phyloP scores from a whole-genome alignment of 2,329 filamentous ascomycete species.

The Leptographium lundbergii region DNA sequence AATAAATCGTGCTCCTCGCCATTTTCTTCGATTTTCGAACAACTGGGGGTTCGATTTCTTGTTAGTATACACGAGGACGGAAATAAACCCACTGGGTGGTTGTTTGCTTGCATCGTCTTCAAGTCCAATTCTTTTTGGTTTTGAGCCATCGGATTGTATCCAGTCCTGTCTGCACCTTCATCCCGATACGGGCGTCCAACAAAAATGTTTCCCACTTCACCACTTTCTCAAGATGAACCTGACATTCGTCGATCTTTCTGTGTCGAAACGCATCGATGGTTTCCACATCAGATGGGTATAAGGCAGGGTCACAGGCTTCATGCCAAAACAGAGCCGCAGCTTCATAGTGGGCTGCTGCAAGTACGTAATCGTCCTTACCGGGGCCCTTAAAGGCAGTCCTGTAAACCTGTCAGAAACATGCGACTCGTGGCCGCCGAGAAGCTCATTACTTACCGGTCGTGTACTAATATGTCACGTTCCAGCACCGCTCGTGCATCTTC shows the following conservation, averaged over 20 bases:
- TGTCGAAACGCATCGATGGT: conserved; percentile 24
- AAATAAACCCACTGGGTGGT: too few species aligned
- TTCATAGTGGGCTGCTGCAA: conserved; percentile 73
- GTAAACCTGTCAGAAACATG: conserved; percentile 6
- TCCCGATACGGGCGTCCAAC: conserved; percentile 60
- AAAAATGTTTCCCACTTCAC: conserved; percentile 60
- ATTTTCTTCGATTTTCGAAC: too few species aligned
- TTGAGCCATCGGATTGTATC: conserved; percentile 49
- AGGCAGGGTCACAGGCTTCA: conserved; percentile 37
- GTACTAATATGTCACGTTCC: conserved; percentile 48
- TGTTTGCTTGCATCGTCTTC: neutral
- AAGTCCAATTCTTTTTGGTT: conserved; percentile 25
- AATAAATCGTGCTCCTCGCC: too few species aligned
- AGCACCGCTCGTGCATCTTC: conserved; percentile 55
- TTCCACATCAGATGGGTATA: conserved; percentile 14
- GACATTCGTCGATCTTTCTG: conserved; percentile 46
- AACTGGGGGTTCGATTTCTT: too few species aligned
- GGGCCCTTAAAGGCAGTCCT: conserved; percentile 44
- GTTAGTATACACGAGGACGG: too few species aligned
- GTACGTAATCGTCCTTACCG: conserved; percentile 55
- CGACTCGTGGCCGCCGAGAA: too few species aligned
- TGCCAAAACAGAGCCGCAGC: conserved; percentile 72
- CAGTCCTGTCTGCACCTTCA: conserved; percentile 58
- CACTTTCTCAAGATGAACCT: conserved; percentile 52
- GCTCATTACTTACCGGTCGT: conserved; percentile 38